These are phyloP conservation scores for Steccherinum ochraceum DNA, from an alignment of 768 basidiomycete species.

Conservation along the genomic window DNA sequence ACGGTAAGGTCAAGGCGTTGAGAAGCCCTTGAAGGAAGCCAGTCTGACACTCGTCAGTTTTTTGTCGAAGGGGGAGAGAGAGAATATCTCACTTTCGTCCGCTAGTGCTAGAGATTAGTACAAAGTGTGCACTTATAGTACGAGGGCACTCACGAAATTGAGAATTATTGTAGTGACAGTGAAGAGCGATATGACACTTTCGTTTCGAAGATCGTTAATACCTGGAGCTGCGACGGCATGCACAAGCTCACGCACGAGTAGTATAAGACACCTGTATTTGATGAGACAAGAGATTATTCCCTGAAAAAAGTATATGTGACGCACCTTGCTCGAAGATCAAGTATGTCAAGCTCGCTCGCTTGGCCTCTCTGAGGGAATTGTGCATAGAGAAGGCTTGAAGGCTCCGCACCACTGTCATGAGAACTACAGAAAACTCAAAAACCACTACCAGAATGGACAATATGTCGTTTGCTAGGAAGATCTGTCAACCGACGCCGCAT, in stretches of 20 bases:
- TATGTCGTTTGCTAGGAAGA: constrained; percentile 11
- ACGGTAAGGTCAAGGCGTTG: constrained; percentile 13
- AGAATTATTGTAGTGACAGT: constrained; percentile 10
- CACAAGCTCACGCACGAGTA: too few relatives aligned
- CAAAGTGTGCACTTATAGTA: too few relatives aligned
- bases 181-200: constrained; percentile 8
- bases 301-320: too few relatives aligned
- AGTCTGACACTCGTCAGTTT: background rate
- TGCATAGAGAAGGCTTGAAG: constrained; percentile 10
- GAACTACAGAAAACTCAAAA: constrained; percentile 14
- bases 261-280: too few relatives aligned
- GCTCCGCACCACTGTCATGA: constrained; percentile 13
- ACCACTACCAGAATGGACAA: constrained; percentile 16
- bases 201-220: background rate
- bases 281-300: too few relatives aligned
- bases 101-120: too few relatives aligned
- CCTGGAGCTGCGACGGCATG: too few relatives aligned
- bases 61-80: too few relatives aligned
- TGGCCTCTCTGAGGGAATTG: background rate
- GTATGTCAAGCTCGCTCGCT: constrained; percentile 4
- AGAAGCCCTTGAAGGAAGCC: constrained; percentile 11
- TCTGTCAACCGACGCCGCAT: too few relatives aligned
- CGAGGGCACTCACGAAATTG: constrained; percentile 13
- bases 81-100: too few relatives aligned
- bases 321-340: constrained; percentile 10